A percentile compares a stretch with the other conserved stretches of the same genome.
Evolutionary conservation across 2,329 filamentous ascomycete genomes (phyloP).

Genomic region (Diplodia intermedia): DNA sequence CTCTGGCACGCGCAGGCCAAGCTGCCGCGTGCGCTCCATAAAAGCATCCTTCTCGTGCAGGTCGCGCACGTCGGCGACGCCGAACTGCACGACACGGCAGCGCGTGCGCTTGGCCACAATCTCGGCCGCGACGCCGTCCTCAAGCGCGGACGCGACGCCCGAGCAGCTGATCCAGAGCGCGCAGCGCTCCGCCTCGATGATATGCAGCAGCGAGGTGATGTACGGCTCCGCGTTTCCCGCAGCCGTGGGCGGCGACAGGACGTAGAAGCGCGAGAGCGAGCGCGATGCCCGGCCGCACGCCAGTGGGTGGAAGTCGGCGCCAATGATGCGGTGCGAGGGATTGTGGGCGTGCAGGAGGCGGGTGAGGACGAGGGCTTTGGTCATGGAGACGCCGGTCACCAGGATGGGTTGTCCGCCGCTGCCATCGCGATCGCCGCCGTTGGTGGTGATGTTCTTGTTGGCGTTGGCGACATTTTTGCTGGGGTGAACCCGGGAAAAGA

Average conservation of each 20-base stretch:
- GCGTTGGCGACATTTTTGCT: background rate
- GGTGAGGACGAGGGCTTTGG: conserved; percentile 71
- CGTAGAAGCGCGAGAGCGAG: conserved; percentile 63
- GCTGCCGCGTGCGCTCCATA: conserved; percentile 61
- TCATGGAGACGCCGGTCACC: conserved; percentile 75
- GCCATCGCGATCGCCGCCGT: background rate
- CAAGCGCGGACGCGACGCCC: conserved; percentile 68
- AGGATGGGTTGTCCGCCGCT: conserved; percentile 62
- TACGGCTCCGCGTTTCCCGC: conserved; percentile 52
- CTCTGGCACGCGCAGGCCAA: conserved; percentile 52
- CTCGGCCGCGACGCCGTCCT: conserved; percentile 65
- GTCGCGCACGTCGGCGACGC: conserved; percentile 60
- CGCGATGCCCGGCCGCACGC: conserved; percentile 61
- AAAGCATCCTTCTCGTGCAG: conserved; percentile 73
- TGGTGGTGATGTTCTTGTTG: conserved; percentile 32
- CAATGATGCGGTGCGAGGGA: conserved; percentile 72
- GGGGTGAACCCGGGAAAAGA: conserved; percentile 39
- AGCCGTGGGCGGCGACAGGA: conserved; percentile 47
- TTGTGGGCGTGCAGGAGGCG: conserved; percentile 64
- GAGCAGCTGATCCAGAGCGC: conserved; percentile 79
- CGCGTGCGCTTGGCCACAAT: conserved; percentile 67
- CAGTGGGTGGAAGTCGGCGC: conserved; percentile 67
- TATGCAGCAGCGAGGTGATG: conserved; percentile 61
- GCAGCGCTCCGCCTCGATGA: conserved; percentile 66
- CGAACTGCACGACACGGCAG: conserved; percentile 71